A percentile compares a stretch with the other conserved stretches of the same genome.
Evolutionary conservation across 1,284 basidiomycete species (phyloP).

Genomic region (Ceratobasidium sp.): DNA sequence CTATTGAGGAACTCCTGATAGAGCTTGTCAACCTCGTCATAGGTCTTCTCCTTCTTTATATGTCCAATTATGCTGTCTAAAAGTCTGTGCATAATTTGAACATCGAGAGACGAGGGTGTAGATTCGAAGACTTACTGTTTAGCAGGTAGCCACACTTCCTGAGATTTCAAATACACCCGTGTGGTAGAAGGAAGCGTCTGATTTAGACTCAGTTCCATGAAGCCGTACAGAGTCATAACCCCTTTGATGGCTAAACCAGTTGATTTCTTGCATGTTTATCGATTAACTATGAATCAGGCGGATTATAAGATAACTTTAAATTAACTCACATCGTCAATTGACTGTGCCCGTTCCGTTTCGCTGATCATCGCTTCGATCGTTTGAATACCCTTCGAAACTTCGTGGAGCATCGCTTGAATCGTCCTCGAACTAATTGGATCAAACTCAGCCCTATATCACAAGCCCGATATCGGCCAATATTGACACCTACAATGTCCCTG

Average conservation of each 20-base stretch:
- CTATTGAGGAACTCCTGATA: too few relatives aligned
- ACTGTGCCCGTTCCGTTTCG: background rate
- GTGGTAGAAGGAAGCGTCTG: background rate
- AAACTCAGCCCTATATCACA: background rate
- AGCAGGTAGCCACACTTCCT: background rate
- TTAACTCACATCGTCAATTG: background rate
- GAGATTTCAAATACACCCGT: background rate
- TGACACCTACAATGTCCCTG: background rate
- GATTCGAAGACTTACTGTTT: background rate
- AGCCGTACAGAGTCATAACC: slow-evolving; percentile 14
- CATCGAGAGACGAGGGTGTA: background rate
- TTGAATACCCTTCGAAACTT: background rate
- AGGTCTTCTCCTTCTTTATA: background rate
- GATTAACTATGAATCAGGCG: too few relatives aligned
- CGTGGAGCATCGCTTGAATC: background rate
- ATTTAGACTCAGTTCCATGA: background rate
- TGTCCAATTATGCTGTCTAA: background rate
- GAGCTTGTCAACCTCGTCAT: background rate
- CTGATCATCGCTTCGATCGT: background rate
- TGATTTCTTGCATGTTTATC: background rate
- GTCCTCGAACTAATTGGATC: background rate
- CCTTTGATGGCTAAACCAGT: slow-evolving; percentile 5
- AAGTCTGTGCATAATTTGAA: background rate
- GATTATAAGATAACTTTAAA: background rate
- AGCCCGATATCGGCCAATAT: background rate